Conservation (phyloP, 805 yeast species). For the Lachancea cidri region DNA sequence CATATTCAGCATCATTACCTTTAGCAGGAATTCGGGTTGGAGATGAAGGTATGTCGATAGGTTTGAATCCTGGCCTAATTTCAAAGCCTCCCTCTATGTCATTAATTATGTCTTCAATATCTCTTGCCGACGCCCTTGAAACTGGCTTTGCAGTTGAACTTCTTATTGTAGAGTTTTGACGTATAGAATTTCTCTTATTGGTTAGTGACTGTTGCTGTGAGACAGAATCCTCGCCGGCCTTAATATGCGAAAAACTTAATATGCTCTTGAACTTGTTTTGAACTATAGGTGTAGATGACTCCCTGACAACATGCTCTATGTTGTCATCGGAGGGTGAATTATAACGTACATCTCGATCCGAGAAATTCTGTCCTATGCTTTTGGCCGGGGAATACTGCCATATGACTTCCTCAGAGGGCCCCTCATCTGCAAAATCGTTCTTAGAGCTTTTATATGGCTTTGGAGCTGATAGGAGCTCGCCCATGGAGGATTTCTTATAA, state of each 20-base stretch:
- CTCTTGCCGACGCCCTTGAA: conserved; percentile 15
- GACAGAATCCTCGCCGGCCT: conserved; percentile 3
- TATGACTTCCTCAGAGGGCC: conserved; percentile 27
- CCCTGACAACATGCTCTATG: conserved; percentile 6
- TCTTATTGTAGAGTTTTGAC: conserved; percentile 1
- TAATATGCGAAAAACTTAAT: conserved; percentile 23
- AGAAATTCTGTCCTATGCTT: conserved; percentile 11
- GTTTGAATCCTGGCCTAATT: conserved; percentile 9
- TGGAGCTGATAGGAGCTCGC: no score
- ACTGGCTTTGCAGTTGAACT: neutral
- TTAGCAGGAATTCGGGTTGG: conserved; percentile 14
- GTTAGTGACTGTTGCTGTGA: neutral
- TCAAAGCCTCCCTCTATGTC: conserved; percentile 23
- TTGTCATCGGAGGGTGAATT: conserved; percentile 6
- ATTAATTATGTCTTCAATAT: conserved; percentile 29
- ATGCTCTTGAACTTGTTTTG: conserved; percentile 24
- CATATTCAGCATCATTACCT: conserved; percentile 3
- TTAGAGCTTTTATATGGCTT: conserved; percentile 1
- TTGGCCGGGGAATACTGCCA: conserved; percentile 29
- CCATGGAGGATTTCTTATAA: no score
- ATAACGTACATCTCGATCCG: conserved; percentile 1
- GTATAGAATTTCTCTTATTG: conserved; percentile 2
- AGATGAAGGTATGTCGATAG: conserved; percentile 26
- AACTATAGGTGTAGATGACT: conserved; percentile 30
- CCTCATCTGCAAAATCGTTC: conserved; percentile 3